Evolutionary conservation across 305 asterid species (phyloP), one percentile per base, ranked within the genome.

Genomic region (Withania somnifera): DNA sequence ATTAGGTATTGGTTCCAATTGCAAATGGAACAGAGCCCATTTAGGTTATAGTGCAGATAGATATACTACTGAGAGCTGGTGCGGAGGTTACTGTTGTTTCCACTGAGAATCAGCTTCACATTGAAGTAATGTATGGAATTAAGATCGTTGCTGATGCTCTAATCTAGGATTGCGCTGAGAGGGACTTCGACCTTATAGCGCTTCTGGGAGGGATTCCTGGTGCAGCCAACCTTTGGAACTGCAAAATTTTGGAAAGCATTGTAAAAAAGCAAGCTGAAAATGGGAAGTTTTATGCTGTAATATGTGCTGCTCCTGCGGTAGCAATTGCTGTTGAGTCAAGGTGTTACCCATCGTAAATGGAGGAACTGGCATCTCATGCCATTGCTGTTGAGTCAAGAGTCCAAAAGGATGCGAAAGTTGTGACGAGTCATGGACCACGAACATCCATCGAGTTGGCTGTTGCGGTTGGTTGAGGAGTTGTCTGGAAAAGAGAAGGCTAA

Each of bases 291-390:
- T 94, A 89, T 88, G 97, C 97, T 73, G 99, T 98, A 63, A 92
- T 95, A 83, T 95, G 99, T 88, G 99, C 99, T 19, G 91, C 99
- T 85, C 98, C 99, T 73, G 98, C 98, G 22, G 95, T 94, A 75
- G 98, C 94, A 26, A 93, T 95, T 84, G 98, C n/a, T n/a, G n/a
- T n/a, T n/a, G n/a, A 95, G 98, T 98, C 99, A 81, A 95, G 98
- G 40, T 95, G 99, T 86, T 89, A 94, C 85, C 99, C 99, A 11
- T 88, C 98, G 7, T 95, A 89, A 86, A 92, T 93, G 99, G 97
- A 92, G 30, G 92, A 89, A 81, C 83, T 95, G 69, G 86, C 94
- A 15, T 87, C 97, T 56, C 68, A 92, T 82, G 93, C 94, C 75
- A 86, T 86, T 86, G 89, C 94, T 73, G 93, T 89, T 61, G 99